Percentiles rank a stretch among this genome's conserved stretches.
Conservation (phyloP, 208 protist species). For the Acanthamoeba divionensis region DNA sequence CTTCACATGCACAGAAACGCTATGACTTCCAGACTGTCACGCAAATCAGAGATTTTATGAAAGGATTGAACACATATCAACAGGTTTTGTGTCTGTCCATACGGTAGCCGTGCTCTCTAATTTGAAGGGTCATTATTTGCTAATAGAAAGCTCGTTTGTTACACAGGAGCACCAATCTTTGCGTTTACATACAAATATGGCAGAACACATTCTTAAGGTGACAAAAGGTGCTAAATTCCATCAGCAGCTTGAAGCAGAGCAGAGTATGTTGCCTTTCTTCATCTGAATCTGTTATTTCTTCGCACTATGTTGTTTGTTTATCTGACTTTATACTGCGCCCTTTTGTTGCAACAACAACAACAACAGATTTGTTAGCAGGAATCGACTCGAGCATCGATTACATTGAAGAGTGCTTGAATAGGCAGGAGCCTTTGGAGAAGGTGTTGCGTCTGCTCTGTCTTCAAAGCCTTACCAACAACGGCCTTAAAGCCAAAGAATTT, state of each 20-base stretch:
- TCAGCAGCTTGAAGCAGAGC: constrained; percentile 61
- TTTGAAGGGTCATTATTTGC: background rate
- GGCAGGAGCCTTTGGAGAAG: constrained; percentile 68
- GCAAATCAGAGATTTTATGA: constrained; percentile 68
- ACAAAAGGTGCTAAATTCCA: constrained; percentile 58
- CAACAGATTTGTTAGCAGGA: constrained; percentile 55
- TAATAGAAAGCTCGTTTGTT: background rate
- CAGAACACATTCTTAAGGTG: constrained; percentile 58
- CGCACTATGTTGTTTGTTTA: background rate
- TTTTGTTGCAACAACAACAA: background rate
- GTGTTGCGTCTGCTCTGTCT: constrained; percentile 66
- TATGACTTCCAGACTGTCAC: constrained; percentile 47
- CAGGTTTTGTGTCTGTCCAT: background rate
- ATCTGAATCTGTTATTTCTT: too few relatives aligned
- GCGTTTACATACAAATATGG: constrained; percentile 66
- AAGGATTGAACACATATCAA: constrained; percentile 28
- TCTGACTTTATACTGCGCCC: background rate
- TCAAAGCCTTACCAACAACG: constrained; percentile 55
- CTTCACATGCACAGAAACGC: constrained; percentile 31
- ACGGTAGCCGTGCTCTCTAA: background rate
- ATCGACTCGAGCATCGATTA: constrained; percentile 54
- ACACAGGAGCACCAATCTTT: constrained; percentile 69
- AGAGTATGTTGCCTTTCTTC: constrained; percentile 26
- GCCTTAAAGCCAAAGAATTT: constrained; percentile 67
- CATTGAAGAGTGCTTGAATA: constrained; percentile 71